These are phyloP conservation scores for Verticillium tricorpus DNA, from an alignment of 2,329 filamentous ascomycete genomes.

Conservation along the genomic window DNA sequence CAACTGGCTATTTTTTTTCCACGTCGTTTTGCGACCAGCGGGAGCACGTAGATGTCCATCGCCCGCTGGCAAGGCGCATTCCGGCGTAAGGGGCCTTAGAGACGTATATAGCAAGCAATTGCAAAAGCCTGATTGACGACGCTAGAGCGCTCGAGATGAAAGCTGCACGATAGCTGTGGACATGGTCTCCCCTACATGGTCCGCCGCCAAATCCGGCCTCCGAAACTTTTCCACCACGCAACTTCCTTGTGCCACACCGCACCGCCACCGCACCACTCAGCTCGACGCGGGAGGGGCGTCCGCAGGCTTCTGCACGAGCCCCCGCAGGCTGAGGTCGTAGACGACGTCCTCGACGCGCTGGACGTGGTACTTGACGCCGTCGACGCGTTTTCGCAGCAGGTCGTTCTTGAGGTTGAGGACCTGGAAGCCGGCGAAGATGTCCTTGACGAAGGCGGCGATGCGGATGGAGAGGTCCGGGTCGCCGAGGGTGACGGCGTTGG, in stretches of 20 bases:
- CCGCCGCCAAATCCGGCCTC: too few relatives aligned
- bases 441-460: slow-evolving; percentile 91
- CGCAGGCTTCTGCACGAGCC: slow-evolving; percentile 59
- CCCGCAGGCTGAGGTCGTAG: slow-evolving; percentile 86
- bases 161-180: too few relatives aligned
- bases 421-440: slow-evolving; percentile 93
- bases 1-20: slow-evolving; percentile 2
- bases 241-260: neutral
- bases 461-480: slow-evolving; percentile 81
- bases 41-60: neutral
- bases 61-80: neutral
- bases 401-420: slow-evolving; percentile 98
- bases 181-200: too few relatives aligned
- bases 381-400: slow-evolving; percentile 76
- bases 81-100: neutral
- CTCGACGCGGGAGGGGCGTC: slow-evolving; percentile 14
- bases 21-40: neutral
- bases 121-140: neutral
- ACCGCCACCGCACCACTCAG: neutral
- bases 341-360: slow-evolving; percentile 98
- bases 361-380: slow-evolving; percentile 94
- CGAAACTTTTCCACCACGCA: neutral
- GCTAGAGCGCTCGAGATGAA: neutral
- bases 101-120: slow-evolving; percentile 10
- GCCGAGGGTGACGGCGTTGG: slow-evolving; percentile 89